Conservation (phyloP, 2,329 filamentous ascomycete genomes). For the Cytospora leucostoma region DNA sequence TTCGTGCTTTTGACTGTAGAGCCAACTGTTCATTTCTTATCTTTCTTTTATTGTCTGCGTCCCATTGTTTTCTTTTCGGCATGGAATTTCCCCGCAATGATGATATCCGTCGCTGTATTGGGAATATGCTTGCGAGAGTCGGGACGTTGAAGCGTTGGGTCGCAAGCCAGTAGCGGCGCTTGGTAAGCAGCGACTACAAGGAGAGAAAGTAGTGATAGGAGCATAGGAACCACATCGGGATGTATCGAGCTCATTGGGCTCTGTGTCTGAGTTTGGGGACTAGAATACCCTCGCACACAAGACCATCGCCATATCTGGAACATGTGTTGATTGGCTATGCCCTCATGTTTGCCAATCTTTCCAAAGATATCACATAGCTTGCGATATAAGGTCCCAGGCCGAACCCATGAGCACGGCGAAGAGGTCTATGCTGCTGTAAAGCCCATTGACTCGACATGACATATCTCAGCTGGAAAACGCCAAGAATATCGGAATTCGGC, state of each 20-base stretch:
- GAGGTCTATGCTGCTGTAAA: no score
- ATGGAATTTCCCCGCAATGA: background rate
- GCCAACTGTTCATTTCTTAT: constrained; percentile 1
- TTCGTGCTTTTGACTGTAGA: background rate
- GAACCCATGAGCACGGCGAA: no score
- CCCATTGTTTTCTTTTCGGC: background rate
- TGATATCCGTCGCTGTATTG: no score
- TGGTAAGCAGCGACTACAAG: background rate
- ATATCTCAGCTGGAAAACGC: no score
- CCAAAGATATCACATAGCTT: no score
- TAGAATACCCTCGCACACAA: background rate
- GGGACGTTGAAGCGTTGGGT: no score
- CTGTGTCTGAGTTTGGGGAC: background rate
- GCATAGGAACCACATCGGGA: background rate
- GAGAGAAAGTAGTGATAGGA: background rate
- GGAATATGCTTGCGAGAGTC: background rate
- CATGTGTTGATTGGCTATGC: background rate
- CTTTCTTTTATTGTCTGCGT: background rate
- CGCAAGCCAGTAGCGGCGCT: background rate
- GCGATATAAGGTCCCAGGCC: no score
- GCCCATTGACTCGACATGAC: no score
- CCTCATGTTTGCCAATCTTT: no score
- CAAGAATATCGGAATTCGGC: no score
- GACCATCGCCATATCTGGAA: background rate
- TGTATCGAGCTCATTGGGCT: background rate